Evolutionary conservation across 2,329 filamentous ascomycete genomes (phyloP).

Genomic region (Cordyceps pruinosa): DNA sequence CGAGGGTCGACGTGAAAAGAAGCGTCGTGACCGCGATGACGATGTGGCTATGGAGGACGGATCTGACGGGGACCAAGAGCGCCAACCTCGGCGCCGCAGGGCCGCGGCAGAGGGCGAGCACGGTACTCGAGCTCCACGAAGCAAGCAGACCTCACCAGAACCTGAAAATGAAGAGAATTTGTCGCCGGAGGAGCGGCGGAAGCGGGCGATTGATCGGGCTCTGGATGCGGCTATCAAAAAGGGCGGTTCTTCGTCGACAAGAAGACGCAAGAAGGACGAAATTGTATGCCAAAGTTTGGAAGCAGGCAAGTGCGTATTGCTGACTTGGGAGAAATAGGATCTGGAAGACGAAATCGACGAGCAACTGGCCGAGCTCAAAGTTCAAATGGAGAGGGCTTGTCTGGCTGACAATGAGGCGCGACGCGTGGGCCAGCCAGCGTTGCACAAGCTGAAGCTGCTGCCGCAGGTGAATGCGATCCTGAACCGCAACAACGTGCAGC

Average conservation of each 20-base stretch:
- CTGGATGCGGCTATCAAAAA: conserved; percentile 87
- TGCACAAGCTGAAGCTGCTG: conserved; percentile 89
- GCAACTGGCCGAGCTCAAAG: conserved; percentile 79
- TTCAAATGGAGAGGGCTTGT: conserved; percentile 85
- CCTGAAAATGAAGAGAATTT: conserved; percentile 71
- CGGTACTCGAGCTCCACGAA: conserved; percentile 41
- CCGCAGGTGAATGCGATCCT: conserved; percentile 83
- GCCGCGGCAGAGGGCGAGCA: conserved; percentile 39
- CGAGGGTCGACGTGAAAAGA: conserved; percentile 65
- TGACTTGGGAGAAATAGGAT: conserved; percentile 50
- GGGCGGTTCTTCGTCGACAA: conserved; percentile 45
- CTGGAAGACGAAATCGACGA: conserved; percentile 86
- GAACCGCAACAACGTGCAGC: conserved; percentile 80
- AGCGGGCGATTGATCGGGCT: conserved; percentile 74
- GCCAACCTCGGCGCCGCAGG: conserved; percentile 41
- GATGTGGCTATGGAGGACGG: conserved; percentile 43
- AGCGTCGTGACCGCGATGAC: conserved; percentile 43
- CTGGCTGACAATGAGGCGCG: conserved; percentile 80
- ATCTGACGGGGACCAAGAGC: conserved; percentile 37
- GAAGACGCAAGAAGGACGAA: conserved; percentile 79
- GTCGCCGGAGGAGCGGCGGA: conserved; percentile 76
- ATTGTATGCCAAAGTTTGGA: conserved; percentile 55
- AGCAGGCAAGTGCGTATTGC: conserved; percentile 8
- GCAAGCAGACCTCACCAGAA: conserved; percentile 40
- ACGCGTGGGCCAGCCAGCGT: conserved; percentile 69